phyloP scores from a whole-genome alignment of 257 asterid genomes.

The Lycium ferocissimum region DNA sequence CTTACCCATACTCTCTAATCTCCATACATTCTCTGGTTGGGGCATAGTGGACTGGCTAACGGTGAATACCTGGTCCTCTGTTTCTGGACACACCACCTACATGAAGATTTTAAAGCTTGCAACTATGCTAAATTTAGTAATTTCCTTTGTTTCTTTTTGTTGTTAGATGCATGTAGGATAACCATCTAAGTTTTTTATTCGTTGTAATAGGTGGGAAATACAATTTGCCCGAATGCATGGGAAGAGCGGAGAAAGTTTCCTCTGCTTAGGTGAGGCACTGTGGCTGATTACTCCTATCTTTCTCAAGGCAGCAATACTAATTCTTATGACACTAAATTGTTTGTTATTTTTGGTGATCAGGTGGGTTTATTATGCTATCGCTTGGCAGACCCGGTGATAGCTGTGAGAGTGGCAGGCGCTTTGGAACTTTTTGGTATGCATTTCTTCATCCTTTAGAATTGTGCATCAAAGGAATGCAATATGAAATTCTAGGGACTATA shows the following conservation, averaged over 20 bases:
- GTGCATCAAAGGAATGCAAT: not conserved
- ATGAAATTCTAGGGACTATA: not conserved
- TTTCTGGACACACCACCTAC: not conserved
- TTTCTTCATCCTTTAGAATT: not conserved
- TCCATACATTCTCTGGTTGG: not conserved
- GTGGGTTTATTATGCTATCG: constrained; percentile 9
- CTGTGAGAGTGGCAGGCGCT: constrained; percentile 11
- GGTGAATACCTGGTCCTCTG: not conserved
- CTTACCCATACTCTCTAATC: not conserved
- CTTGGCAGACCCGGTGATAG: constrained; percentile 19
- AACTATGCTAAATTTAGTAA: not conserved
- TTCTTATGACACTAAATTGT: not conserved
- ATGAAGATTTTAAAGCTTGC: constrained; percentile 17
- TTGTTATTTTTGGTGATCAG: constrained; percentile 1
- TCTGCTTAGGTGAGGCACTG: constrained; percentile 13
- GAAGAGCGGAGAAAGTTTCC: constrained; percentile 19
- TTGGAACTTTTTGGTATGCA: constrained; percentile 21
- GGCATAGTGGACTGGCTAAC: not conserved
- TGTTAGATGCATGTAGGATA: constrained; percentile 23
- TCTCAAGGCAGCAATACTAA: constrained; percentile 7
- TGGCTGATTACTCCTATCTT: constrained; percentile 15
- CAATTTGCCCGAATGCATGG: not conserved
- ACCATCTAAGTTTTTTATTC: not conserved
- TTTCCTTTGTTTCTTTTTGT: constrained; percentile 23
- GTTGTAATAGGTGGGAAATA: constrained; percentile 21